Evolutionary conservation across 768 basidiomycete genomes (phyloP), one percentile per base, ranked within the genome.

Genomic region (Naematelia aurantialba): DNA sequence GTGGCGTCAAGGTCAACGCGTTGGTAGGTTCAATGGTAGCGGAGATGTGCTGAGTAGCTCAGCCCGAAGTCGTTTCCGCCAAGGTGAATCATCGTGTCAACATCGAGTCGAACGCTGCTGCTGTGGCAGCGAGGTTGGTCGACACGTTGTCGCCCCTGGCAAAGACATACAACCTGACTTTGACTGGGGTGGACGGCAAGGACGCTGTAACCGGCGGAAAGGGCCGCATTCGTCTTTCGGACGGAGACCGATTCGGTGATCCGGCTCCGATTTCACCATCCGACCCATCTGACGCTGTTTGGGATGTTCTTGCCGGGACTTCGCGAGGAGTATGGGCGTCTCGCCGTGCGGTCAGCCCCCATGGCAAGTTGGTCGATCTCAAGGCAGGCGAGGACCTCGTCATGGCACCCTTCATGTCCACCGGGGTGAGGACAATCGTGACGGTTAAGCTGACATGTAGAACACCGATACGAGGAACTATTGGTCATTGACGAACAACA

Each of bases 1-100:
- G 74, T 39, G 76, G 74, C 12, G 61, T 77, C 34, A 89, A 89
- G 74, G 80, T 81, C 19, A 91, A 90, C 66, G 88, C 89, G 24
- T 82, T 91, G 22, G 67, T 68, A 25, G 64, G 62, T 53, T 10
- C 58, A 27, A 91, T n/a, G n/a, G n/a, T n/a, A n/a, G n/a, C n/a
- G n/a, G n/a, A n/a, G n/a, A n/a, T n/a, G n/a, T 53, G 52, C 56
- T 56, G 26, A 48, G 22, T n/a, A 21, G 39, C 45, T 5, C 39
- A 69, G 55, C 74, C 74, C 24, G 74, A 76, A 52, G 46, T 58
- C 1, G 65, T 69, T 10, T 52, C 31, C 39, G 75, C 72, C 2
- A 66, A 68, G 45, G 58, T 76, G 56, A 75, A 77, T 54, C 66
- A 75, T 58, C 65, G 76, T 30, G 67, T 77, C 55, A 68, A 67